Conservation (phyloP, 805 yeast species). For the Lipomyces orientalis region DNA sequence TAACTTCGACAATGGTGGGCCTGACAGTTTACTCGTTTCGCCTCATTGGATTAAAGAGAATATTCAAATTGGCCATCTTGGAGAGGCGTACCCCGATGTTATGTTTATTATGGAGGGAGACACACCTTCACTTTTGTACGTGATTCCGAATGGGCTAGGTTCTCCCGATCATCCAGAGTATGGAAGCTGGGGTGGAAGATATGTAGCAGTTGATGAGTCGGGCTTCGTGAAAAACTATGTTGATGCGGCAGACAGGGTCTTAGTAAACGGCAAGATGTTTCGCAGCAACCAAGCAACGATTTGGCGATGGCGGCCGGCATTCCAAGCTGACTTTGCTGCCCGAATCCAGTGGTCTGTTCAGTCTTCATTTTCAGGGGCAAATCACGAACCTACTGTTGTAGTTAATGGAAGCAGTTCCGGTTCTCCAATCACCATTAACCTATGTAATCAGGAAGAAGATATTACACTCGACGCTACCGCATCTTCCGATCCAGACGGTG, state of each 20-base stretch:
- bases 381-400: conserved; percentile 7
- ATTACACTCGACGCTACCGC: conserved; percentile 10
- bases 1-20: conserved; percentile 13
- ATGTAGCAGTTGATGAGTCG: background rate
- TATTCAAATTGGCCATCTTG: conserved; percentile 18
- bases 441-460: too few relatives aligned
- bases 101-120: conserved; percentile 15
- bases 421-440: too few relatives aligned
- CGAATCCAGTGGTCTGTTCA: conserved; percentile 15
- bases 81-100: conserved; percentile 7
- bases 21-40: background rate
- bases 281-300: conserved; percentile 11
- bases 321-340: conserved; percentile 17
- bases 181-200: conserved; percentile 19
- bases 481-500: conserved; percentile 16
- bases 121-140: conserved; percentile 16
- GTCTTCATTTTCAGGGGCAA: background rate
- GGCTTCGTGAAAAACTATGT: background rate
- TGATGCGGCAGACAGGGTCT: conserved; percentile 12
- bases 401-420: conserved; percentile 7
- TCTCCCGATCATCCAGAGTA: conserved; percentile 12
- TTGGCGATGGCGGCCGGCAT: conserved; percentile 21
- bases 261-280: conserved; percentile 6
- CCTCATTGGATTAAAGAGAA: conserved; percentile 16
- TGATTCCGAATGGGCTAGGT: conserved; percentile 18